Percentiles rank a stretch among this genome's conserved stretches.
Conservation (phyloP, 768 basidiomycete genomes). For the Tylopilus intermedius region DNA sequence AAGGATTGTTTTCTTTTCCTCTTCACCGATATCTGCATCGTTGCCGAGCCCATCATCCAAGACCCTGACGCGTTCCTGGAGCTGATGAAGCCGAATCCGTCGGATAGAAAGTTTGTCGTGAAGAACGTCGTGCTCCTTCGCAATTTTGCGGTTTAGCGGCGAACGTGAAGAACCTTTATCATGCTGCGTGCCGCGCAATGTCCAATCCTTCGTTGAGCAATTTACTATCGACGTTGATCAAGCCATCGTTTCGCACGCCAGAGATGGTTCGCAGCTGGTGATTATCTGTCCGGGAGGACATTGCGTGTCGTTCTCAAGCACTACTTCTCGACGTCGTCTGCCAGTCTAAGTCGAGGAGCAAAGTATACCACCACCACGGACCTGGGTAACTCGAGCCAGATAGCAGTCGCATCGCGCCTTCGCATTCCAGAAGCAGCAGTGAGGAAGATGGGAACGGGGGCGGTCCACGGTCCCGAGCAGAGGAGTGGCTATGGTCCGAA, state of each 20-base stretch:
- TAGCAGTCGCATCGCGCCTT: conserved; percentile 25
- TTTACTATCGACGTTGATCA: conserved; percentile 78
- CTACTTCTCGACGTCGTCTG: conserved; percentile 39
- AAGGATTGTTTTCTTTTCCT: conserved; percentile 96
- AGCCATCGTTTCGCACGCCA: conserved; percentile 78
- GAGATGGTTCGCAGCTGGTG: conserved; percentile 86
- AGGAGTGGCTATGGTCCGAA: conserved; percentile 66
- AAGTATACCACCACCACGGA: conserved; percentile 58
- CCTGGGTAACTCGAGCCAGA: conserved; percentile 63
- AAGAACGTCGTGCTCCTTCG: conserved; percentile 84
- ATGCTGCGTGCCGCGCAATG: conserved; percentile 49
- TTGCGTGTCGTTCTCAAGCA: conserved; percentile 74
- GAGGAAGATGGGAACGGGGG: conserved; percentile 30
- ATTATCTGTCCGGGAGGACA: conserved; percentile 71
- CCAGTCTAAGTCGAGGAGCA: conserved; percentile 62
- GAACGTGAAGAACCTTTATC: conserved; percentile 60
- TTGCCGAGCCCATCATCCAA: conserved; percentile 82
- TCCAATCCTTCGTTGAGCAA: conserved; percentile 70
- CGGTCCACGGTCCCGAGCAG: conserved; percentile 34
- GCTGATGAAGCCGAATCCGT: conserved; percentile 46
- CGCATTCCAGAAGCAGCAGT: conserved; percentile 26
- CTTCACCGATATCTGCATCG: conserved; percentile 92
- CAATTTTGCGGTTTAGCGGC: conserved; percentile 58
- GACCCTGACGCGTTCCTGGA: conserved; percentile 63
- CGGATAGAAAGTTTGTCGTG: conserved; percentile 77